Evolutionary conservation across 208 protist species (phyloP), one percentile per base, ranked within the genome.

Genomic region (Leishmania aethiopica): DNA sequence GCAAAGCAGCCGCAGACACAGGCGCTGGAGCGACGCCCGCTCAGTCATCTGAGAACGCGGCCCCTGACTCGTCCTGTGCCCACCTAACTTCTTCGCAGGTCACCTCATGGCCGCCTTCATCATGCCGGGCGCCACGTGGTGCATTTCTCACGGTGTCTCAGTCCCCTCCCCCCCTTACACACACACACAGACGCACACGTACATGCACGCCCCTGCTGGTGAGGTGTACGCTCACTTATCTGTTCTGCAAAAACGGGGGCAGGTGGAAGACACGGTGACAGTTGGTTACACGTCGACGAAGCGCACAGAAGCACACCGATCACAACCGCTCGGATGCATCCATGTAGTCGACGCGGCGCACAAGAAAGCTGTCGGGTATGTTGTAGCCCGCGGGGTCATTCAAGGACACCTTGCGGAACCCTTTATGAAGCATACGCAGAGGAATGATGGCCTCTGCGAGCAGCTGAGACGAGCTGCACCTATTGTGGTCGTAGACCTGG

Each of bases 401-500:
- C 78, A 97, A 75, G 5, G 86, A 88, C 37, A 95, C 81, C 28
- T 86, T 86, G 62, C 94, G 91, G 79, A 89, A 86, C 28, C 92
- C 92, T 45, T 84, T 77, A 66, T 84, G 86, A 37, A 95, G 59
- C 59, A 95, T 59, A 28, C 82, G 82, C 67, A 96, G 87, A 5
- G 92, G 88, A 28, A 96, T 76, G 66, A 92, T 89, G 72, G 82
- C 84, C 79, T 94, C 91, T 15, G 83, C 91, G 1, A 95, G 78
- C 72, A 95, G 77, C 42, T 89, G 77, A 53, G 83, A 77, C 13
- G 73, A 74, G 37, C 75, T 88, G 57, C 85, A 75, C 82, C 88
- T 86, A 67, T 92, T 90, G 53, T 92, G 85, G 74, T 96, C 91
- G 76, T 90, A 92, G 37, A 97, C 83, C 78, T 94, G 93, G n/a